Evolutionary conservation across 1,139 yeast genomes (phyloP), one percentile per base, ranked within the genome.

Genomic region (Blastobotrys indianensis): DNA sequence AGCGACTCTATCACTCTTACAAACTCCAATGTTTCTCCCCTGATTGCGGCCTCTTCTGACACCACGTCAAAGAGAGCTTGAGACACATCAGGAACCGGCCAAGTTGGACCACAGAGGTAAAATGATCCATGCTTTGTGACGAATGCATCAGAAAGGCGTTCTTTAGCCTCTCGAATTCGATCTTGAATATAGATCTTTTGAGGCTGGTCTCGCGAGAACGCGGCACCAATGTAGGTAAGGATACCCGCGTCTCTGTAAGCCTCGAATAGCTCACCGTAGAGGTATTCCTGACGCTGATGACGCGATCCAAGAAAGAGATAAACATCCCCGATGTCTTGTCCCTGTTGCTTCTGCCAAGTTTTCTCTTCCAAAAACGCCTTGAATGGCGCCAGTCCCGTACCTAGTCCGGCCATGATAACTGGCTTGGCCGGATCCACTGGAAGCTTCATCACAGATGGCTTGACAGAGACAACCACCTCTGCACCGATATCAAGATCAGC

Each of bases 11-110:
- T 87, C 44, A 80, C 87, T 63, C 80, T 79, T 44, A 82, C 79
- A 51, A 83, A 76, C 60, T 90, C 94, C 51, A 88, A 72, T 54
- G 73, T 78, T 50, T 74, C 75, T 49, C 92, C 94, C 47, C 73
- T 75, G 56, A 72, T 73, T 46, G 71, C 72, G 32, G 95, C 95
- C 53, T 86, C 95, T 45, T 78, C 76, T 16, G 66, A 65, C 44
- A 88, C 75, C 58, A 92, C 85, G 56, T 86, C 95, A 61, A 84
- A 85, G 56, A 92, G 73, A 58, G 95, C 94, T 42, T 84, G 86
- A 49, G 96, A 86, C 58, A 92, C 85, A 66, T 90, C 97, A 13
- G 97, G 97, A 59, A 92, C 97, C 28, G 98, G 98, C 98, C 98
- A 92, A 1, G 97, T 92, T 39, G 97, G 97, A 54, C 98, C 98